phyloP scores from a whole-genome alignment of 2,329 filamentous ascomycete genomes.

The Aspergillus sp. region DNA sequence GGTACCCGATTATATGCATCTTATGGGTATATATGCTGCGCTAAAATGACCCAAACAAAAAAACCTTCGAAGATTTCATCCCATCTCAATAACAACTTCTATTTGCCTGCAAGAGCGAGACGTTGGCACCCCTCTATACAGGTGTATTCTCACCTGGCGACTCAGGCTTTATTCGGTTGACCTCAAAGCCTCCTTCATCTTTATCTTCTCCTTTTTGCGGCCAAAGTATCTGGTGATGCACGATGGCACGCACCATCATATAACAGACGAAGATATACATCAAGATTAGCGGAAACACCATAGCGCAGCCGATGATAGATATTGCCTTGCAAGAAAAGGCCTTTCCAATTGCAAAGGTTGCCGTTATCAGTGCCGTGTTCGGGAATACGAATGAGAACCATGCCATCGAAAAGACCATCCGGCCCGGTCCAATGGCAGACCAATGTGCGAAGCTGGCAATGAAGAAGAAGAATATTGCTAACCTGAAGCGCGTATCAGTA shows the following conservation, averaged over 20 bases:
- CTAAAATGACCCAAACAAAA: no score
- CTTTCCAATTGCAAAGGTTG: slow-evolving; percentile 70
- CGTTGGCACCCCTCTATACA: slow-evolving; percentile 16
- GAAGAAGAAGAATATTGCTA: slow-evolving; percentile 84
- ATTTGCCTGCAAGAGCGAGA: background rate
- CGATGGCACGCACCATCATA: slow-evolving; percentile 71
- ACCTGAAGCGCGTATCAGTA: slow-evolving; percentile 36
- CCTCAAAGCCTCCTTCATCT: slow-evolving; percentile 61
- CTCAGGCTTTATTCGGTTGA: slow-evolving; percentile 33
- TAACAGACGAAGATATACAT: slow-evolving; percentile 69
- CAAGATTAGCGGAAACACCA: slow-evolving; percentile 66
- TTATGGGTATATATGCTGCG: no score
- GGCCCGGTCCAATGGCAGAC: slow-evolving; percentile 62
- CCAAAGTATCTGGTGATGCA: slow-evolving; percentile 71
- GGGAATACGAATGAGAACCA: slow-evolving; percentile 85
- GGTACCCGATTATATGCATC: no score
- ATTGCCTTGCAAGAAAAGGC: slow-evolving; percentile 63
- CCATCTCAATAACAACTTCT: no score
- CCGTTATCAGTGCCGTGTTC: slow-evolving; percentile 72
- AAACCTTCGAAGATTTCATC: no score
- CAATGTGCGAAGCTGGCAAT: slow-evolving; percentile 75
- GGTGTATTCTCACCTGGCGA: slow-evolving; percentile 17
- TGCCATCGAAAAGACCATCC: slow-evolving; percentile 77
- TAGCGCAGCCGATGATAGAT: slow-evolving; percentile 66
- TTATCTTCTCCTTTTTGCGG: slow-evolving; percentile 69